Base-by-base conservation (phyloP, 176 grass and related monocot species). In the Pontederia paniculata region DNA sequence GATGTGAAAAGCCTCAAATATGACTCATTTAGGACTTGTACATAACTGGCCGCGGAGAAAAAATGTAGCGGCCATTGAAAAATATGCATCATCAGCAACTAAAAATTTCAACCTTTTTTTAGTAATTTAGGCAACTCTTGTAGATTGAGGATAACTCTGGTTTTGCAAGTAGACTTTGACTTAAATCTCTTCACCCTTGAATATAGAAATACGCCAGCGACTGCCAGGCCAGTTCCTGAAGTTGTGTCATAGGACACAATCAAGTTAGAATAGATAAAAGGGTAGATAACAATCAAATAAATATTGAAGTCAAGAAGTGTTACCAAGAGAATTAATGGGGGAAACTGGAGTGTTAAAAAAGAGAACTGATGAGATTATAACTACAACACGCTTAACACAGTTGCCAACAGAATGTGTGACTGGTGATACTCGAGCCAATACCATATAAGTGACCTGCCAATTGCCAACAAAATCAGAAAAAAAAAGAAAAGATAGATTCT, bases 361-460 rank as follows among this genome's bases (percentile, higher is more conserved):
- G 31, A 67, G 28, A 54, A 67, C 64, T 15, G 64, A 54, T 0
- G 64, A 37, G 5, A 44, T 53, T 53, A 67, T 67, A 5, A 67
- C 64, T 1, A 54, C 64, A 16, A 67, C 50, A 21, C 64, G 64
- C 17, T 67, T 67, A n/a, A 67, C 64, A 6, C 64, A 67, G 22
- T 67, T 67, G n/a, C 64, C 64, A 9, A 67, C 64, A 22, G 64
- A 67, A 43, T 67, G 64, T 8, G 64, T 67, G 31, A 67, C 17
- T 9, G 64, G 64, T 9, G 64, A 67, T 52, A 67, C 64, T 53
- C 50, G 41, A 15, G 64, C 25, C 7, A 67, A 44, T 54, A 67
- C 53, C 64, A 54, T 67, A 9, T 67, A 67, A 43, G 64, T 22
- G 18, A 25, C 28, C 64, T 67, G 64, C 12, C 12, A 18, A n/a